phyloP scores from a whole-genome alignment of 2,329 filamentous ascomycete species.

The Pleurostoma richardsiae region DNA sequence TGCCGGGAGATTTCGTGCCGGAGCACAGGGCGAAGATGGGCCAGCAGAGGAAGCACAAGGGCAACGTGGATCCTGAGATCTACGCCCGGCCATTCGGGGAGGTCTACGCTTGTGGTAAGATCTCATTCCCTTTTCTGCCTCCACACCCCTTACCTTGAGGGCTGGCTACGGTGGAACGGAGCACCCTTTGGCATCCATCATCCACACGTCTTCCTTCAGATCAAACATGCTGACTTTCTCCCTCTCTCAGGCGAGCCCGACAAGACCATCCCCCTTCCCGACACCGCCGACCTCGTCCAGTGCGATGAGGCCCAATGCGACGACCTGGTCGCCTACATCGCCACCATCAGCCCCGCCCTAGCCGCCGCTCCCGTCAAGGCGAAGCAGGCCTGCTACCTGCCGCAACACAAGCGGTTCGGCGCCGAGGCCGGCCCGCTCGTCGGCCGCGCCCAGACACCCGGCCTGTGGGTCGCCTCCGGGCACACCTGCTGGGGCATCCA shows the following conservation, averaged over 20 bases:
- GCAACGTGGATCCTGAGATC: slow-evolving; percentile 80
- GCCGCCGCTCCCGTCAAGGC: slow-evolving; percentile 63
- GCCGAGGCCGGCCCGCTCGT: slow-evolving; percentile 66
- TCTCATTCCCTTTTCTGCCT: neutral
- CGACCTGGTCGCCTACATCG: slow-evolving; percentile 77
- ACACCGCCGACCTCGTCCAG: slow-evolving; percentile 68
- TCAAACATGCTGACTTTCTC: neutral
- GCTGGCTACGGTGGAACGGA: too few species aligned
- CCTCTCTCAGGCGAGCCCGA: slow-evolving; percentile 65
- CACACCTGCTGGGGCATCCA: slow-evolving; percentile 99
- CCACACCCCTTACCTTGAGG: too few species aligned
- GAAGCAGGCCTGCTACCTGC: slow-evolving; percentile 90
- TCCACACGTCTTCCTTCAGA: neutral
- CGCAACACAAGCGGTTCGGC: slow-evolving; percentile 63
- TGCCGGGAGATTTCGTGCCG: slow-evolving; percentile 60
- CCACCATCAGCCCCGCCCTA: slow-evolving; percentile 60
- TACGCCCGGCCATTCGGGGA: slow-evolving; percentile 86
- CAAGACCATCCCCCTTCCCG: slow-evolving; percentile 65
- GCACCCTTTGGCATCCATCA: neutral
- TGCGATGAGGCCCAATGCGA: slow-evolving; percentile 74
- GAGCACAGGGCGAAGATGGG: slow-evolving; percentile 40
- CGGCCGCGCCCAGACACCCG: slow-evolving; percentile 67
- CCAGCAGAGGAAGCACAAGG: slow-evolving; percentile 48
- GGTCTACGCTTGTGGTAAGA: slow-evolving; percentile 81
- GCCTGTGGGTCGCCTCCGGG: slow-evolving; percentile 76